Base-by-base conservation (phyloP, 1,284 basidiomycete genomes). In the Cutaneotrichosporon sp. region DNA sequence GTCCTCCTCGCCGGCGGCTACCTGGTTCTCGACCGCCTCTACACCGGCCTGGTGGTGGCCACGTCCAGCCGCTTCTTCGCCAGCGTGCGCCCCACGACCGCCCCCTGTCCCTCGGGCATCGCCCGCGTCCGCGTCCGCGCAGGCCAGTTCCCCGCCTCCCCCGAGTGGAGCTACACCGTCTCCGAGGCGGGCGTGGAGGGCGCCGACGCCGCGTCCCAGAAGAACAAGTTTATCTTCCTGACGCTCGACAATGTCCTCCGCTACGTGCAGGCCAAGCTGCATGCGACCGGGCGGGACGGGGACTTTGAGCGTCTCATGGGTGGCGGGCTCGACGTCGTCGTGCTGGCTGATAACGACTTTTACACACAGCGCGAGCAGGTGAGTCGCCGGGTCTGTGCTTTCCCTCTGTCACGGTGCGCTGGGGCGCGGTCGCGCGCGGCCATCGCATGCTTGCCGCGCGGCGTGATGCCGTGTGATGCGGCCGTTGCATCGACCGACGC, bases 281-380 rank as follows among this genome's bases (percentile, higher is more conserved):
- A 50, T 50, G 72, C 84, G 60, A 82, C 82, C 55, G 86, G 85
- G 6, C 68, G 76, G 7, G 74, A 79, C 16, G 78, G 81, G 20
- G 72, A 80, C 16, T 79, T 91, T 14, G 72, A 69, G 18, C 47
- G 49, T 1, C 25, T 63, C 7, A 47, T 72, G 25, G 54, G 56
- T 8, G 60, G 52, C 10, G 61, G 63, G 1, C 81, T 93, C 66
- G 84, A 90, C 70, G 86, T 98, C 64, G 85, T 85, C 33, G 91
- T 98, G 60, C 86, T 89, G 22, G 97, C 92, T 6, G 92, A 94
- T 79, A 99, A 99, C 73, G 97, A 98, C 78, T 99, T 98, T 72
- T 99, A 99, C 81, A 97, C 94, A 2, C 95, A 99, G 74, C 84
- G 89, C 60, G 86, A 87, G 59, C 88, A 91, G 84, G 92, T 90